A percentile compares a stretch with the other conserved stretches of the same genome.
Evolutionary conservation across 1,284 basidiomycete species (phyloP).

Genomic region (Ustilago esculenta): DNA sequence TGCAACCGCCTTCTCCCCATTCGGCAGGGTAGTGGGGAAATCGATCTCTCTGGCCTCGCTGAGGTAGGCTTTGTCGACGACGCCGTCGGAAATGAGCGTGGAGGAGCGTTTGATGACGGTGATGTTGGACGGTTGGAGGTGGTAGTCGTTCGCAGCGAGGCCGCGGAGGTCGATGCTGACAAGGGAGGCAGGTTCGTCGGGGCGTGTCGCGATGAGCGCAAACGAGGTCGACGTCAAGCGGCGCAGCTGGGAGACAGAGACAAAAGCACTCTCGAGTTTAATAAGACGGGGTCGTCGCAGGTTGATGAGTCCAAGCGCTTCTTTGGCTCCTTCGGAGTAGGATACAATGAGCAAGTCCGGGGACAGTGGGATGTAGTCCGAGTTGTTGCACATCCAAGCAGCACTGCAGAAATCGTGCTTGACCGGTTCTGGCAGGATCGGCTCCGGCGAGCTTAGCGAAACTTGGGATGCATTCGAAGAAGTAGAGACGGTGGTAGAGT

Average conservation of each 20-base stretch:
- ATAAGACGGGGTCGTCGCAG: conserved; percentile 36
- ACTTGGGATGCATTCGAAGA: not conserved
- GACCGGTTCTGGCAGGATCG: conserved; percentile 70
- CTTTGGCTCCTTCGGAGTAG: conserved; percentile 25
- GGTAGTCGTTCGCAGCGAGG: conserved; percentile 18
- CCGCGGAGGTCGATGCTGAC: conserved; percentile 36
- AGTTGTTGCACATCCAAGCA: conserved; percentile 71
- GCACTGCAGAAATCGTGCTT: conserved; percentile 74
- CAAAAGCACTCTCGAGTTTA: conserved; percentile 34
- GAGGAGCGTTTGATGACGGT: conserved; percentile 44
- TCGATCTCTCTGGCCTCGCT: conserved; percentile 42
- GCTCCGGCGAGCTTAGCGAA: not conserved
- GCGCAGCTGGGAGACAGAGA: conserved; percentile 34
- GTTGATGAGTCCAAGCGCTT: conserved; percentile 40
- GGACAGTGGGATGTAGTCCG: conserved; percentile 42
- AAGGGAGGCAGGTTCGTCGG: conserved; percentile 36
- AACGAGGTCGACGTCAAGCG: conserved; percentile 31
- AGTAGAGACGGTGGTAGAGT: conserved; percentile 66
- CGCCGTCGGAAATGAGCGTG: conserved; percentile 35
- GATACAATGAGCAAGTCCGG: conserved; percentile 42
- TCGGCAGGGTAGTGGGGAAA: conserved; percentile 55
- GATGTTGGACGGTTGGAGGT: conserved; percentile 13
- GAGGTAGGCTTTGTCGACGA: conserved; percentile 34
- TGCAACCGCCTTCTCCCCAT: conserved; percentile 38
- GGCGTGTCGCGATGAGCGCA: conserved; percentile 29